Percentiles rank a stretch among this genome's conserved stretches.
Conservation (phyloP, 2,329 filamentous ascomycete genomes). For the Fusarium sp. region DNA sequence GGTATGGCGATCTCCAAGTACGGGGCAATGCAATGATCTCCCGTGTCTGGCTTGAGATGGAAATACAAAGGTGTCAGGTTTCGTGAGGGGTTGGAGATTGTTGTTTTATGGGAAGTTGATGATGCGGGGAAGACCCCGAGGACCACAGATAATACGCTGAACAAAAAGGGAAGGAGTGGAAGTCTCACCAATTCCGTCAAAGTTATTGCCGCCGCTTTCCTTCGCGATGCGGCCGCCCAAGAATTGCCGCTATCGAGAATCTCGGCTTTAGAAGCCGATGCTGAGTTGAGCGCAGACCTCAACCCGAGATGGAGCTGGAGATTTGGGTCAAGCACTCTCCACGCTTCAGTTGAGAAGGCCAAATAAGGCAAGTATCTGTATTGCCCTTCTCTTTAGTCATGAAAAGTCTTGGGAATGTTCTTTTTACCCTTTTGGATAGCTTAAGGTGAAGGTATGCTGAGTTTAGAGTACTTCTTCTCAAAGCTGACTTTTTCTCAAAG, state of each 20-base stretch:
- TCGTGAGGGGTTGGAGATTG: background rate
- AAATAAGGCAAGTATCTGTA: background rate
- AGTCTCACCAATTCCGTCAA: background rate
- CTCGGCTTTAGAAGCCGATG: conserved; percentile 11
- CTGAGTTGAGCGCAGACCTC: background rate
- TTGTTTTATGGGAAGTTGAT: background rate
- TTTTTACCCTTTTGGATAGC: too few relatives aligned
- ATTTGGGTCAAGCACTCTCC: background rate
- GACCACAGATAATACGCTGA: background rate
- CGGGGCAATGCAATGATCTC: background rate
- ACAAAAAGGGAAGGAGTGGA: background rate
- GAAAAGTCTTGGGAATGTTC: background rate
- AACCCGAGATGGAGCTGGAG: background rate
- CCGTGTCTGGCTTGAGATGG: background rate
- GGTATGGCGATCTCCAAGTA: background rate
- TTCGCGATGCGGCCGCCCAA: background rate
- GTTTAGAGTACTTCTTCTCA: background rate
- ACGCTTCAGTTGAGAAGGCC: background rate
- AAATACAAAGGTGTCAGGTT: background rate
- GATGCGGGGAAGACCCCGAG: background rate
- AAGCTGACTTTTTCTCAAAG: background rate
- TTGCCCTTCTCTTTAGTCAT: background rate
- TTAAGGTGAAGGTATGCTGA: background rate
- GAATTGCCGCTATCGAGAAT: background rate
- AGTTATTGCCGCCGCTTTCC: background rate